Evolutionary conservation across 2,329 filamentous ascomycete genomes (phyloP), one percentile per base, ranked within the genome.

Genomic region (Magnaporthiopsis rhizophila): DNA sequence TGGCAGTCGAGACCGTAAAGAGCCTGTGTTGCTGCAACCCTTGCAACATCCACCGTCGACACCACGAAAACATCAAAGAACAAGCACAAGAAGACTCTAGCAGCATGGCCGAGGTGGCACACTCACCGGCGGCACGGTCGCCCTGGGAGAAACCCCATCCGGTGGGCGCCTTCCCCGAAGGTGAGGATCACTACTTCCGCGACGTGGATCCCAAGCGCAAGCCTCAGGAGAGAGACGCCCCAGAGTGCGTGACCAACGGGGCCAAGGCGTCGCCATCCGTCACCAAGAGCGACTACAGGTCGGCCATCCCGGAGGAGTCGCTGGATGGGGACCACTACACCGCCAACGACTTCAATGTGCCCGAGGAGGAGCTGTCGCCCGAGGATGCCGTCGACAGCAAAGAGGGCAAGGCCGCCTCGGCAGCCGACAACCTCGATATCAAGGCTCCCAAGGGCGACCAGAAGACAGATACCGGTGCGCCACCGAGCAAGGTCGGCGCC

Each of bases 401-500:
- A 9, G 30, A 28, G 26, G 24, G 21, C 15, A 36, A 38, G 58
- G 30, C 6, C 21, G 18, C 21, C 7, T 53, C 45, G 45, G 45
- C 45, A 24, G 45, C 24, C 12, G 62, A 62, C 12, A 61, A 62
- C 26, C 62, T 66, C 36, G 57, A 64, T 3, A 62, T 57, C 34
- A 63, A 66, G 30, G 60, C 64, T 7, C 65, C 67, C 13, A 66
- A 67, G 59, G 63, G 68, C 53, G 65, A 69, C 38, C 61, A 56
- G 21, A 57, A 45, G 50, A 28, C 32, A 24, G 62, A 63, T 18
- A 34, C 58, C 13, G 62, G 30, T 13, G 62, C 28, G 15, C 32
- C 58, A 32, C 50, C 60, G n/a, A 38, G 60, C 24, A 62, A 28
- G 36, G 30, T 13, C 7, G 38, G 13, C 13, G 28, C 13, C 13